Conservation (phyloP, 129 eudicot species). For the sunflower (Helianthus annuus) region HanXRQr2.0-SUNRISE NC_035446.2:143228455-143228954, state of each 20-base stretch:
- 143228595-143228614: slow-evolving; percentile 69
- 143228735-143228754: slow-evolving; percentile 65
- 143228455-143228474: slow-evolving; percentile 63
- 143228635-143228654: slow-evolving; percentile 77
- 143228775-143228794: slow-evolving; percentile 71
- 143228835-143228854: slow-evolving; percentile 49
- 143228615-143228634: slow-evolving; percentile 64
- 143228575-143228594: slow-evolving; percentile 71
- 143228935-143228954: slow-evolving; percentile 53
- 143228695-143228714: slow-evolving; percentile 58
- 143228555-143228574: slow-evolving; percentile 74
- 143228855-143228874: slow-evolving; percentile 51
- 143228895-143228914: slow-evolving; percentile 71
- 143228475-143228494: slow-evolving; percentile 33
- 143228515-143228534: slow-evolving; percentile 64
- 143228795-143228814: slow-evolving; percentile 49
- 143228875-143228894: slow-evolving; percentile 67
- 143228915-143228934: slow-evolving; percentile 69
- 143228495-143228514: slow-evolving; percentile 78
- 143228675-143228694: slow-evolving; percentile 75
- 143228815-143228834: slow-evolving; percentile 61
- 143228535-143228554: slow-evolving; percentile 87
- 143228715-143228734: slow-evolving; percentile 61
- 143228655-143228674: slow-evolving; percentile 83
- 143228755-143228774: slow-evolving; percentile 78